Evolutionary conservation across 2,329 filamentous ascomycete species (phyloP).

Genomic region (Sphaerulina vaccinii): DNA sequence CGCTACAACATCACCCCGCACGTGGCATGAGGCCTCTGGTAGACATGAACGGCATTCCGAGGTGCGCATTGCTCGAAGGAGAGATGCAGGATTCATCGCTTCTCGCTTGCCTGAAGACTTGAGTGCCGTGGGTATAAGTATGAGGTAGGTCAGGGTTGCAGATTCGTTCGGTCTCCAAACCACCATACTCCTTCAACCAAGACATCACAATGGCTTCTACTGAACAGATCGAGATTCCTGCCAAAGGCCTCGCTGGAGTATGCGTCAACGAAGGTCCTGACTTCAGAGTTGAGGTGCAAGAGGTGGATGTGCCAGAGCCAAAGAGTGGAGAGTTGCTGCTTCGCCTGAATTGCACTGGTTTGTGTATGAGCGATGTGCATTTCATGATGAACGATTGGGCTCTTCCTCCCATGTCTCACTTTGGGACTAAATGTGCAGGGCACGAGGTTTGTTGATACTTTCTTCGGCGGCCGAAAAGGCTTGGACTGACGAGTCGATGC

Average conservation of each 20-base stretch:
- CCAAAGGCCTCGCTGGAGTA: slow-evolving; percentile 52
- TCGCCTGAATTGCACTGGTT: slow-evolving; percentile 57
- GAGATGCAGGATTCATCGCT: too few relatives aligned
- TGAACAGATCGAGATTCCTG: slow-evolving; percentile 42
- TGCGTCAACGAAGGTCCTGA: slow-evolving; percentile 52
- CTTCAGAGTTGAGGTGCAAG: slow-evolving; percentile 49
- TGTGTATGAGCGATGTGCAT: slow-evolving; percentile 59
- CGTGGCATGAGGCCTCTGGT: too few relatives aligned
- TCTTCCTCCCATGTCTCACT: slow-evolving; percentile 46
- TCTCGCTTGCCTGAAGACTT: too few relatives aligned
- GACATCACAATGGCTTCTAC: slow-evolving; percentile 4
- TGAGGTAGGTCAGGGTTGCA: too few relatives aligned
- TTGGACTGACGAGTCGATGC: neutral
- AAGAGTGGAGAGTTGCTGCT: slow-evolving; percentile 54
- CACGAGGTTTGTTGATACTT: slow-evolving; percentile 57
- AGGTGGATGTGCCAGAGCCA: slow-evolving; percentile 51
- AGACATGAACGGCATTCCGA: too few relatives aligned
- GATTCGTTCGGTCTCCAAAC: too few relatives aligned
- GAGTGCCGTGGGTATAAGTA: too few relatives aligned
- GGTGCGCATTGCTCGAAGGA: too few relatives aligned
- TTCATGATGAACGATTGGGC: slow-evolving; percentile 57
- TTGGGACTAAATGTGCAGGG: slow-evolving; percentile 35
- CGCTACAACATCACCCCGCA: too few relatives aligned
- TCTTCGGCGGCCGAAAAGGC: slow-evolving; percentile 31
- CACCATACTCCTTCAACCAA: too few relatives aligned